These are phyloP conservation scores for Udeniomyces megalosporus DNA, from an alignment of 768 basidiomycete genomes.

Conservation along the genomic window DNA sequence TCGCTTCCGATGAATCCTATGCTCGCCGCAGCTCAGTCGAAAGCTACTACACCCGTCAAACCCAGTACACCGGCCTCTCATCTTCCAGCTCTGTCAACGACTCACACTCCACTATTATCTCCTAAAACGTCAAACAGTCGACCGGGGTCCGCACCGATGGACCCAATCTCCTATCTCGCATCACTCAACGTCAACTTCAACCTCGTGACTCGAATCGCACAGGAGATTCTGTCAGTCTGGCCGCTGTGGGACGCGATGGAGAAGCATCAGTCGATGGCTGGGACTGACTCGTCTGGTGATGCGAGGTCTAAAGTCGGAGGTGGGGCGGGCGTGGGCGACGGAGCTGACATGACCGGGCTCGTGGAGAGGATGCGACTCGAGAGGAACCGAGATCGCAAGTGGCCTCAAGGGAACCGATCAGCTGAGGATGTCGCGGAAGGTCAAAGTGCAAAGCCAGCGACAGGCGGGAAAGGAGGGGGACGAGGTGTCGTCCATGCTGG, in stretches of 20 bases:
- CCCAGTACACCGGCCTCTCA: constrained; percentile 12
- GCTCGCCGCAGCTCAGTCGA: constrained; percentile 9
- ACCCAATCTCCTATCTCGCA: constrained; percentile 67
- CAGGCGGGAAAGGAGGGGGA: background rate
- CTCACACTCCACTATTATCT: constrained; percentile 23
- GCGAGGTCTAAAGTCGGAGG: background rate
- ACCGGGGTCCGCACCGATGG: constrained; percentile 22
- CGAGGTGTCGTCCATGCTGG: too few relatives aligned
- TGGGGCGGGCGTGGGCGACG: background rate
- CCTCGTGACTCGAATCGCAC: constrained; percentile 64
- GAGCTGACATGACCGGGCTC: constrained; percentile 6
- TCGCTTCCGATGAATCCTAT: background rate
- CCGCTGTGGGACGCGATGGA: constrained; percentile 73
- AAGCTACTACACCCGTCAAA: too few relatives aligned
- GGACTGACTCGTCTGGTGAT: background rate
- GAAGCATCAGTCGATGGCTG: constrained; percentile 31
- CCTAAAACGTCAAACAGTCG: constrained; percentile 21
- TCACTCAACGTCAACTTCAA: constrained; percentile 71
- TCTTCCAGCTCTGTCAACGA: constrained; percentile 25
- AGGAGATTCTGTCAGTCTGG: constrained; percentile 81
- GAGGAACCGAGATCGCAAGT: background rate
- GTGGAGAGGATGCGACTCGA: constrained; percentile 11
- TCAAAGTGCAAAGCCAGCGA: background rate
- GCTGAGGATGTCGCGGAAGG: background rate
- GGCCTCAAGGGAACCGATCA: constrained; percentile 1